phyloP scores from a whole-genome alignment of 108 stramenopile species.

The Nitzschia sp. region DNA sequence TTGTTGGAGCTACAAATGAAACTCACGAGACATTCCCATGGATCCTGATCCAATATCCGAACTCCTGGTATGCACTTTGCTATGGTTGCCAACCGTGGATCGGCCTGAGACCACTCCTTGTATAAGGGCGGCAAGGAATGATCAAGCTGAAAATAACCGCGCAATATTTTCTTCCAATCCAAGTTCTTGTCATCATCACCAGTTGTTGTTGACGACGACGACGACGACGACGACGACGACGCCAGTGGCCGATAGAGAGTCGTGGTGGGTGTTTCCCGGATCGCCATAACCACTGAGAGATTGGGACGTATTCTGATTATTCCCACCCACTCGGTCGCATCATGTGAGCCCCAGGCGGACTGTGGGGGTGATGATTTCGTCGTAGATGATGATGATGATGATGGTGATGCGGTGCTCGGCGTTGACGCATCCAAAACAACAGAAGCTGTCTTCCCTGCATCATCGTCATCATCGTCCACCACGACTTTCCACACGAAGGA shows the following conservation, averaged over 20 bases:
- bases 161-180: constrained; percentile 42
- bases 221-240: constrained; percentile 21
- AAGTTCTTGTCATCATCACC: neutral
- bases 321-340: constrained; percentile 87
- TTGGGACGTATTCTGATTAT: constrained; percentile 31
- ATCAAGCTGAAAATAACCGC: constrained; percentile 77
- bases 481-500: constrained; percentile 76
- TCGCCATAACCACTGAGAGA: constrained; percentile 56
- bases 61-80: constrained; percentile 83
- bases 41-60: constrained; percentile 91
- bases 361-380: too few relatives aligned
- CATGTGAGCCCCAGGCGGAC: constrained; percentile 86
- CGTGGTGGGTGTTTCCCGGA: constrained; percentile 75
- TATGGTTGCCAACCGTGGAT: constrained; percentile 62
- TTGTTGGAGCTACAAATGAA: constrained; percentile 99
- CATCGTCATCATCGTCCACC: neutral
- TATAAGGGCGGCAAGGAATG: constrained; percentile 63
- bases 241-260: constrained; percentile 72
- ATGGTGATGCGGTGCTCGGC: neutral
- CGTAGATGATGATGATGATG: constrained; percentile 17
- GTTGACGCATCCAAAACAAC: neutral
- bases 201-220: constrained; percentile 22
- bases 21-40: constrained; percentile 93
- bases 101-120: constrained; percentile 67
- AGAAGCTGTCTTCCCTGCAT: neutral